Conservation (phyloP, 2,329 filamentous ascomycete species). For the Trichoderma brevicompactum region DNA sequence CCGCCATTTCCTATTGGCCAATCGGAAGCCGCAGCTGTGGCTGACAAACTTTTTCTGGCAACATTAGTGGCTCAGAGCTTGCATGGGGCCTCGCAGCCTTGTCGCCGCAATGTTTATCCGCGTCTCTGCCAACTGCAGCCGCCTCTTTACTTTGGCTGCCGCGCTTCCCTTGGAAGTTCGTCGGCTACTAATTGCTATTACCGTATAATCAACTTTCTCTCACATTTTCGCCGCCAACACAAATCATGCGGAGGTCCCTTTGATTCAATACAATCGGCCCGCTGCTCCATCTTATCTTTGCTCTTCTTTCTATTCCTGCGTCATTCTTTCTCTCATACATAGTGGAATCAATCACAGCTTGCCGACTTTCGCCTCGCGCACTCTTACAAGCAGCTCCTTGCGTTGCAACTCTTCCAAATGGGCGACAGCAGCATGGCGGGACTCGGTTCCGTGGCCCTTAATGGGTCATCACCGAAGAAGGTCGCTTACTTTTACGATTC, state of each 20-base stretch:
- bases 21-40: neutral
- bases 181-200: conserved; percentile 22
- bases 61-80: neutral
- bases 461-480: conserved; percentile 66
- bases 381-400: conserved; percentile 23
- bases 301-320: neutral
- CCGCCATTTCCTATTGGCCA: neutral
- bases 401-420: conserved; percentile 38
- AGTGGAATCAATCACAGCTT: neutral
- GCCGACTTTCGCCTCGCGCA: conserved; percentile 6
- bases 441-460: conserved; percentile 53
- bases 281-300: neutral
- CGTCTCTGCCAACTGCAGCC: conserved; percentile 16
- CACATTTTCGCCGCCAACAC: conserved; percentile 27
- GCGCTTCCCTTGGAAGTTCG: conserved; percentile 31
- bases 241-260: conserved; percentile 35
- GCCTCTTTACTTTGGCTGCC: conserved; percentile 28
- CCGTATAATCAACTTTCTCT: conserved; percentile 28
- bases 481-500: conserved; percentile 99
- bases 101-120: conserved; percentile 40
- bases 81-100: conserved; percentile 29
- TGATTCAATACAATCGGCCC: conserved; percentile 29
- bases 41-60: neutral
- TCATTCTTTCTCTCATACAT: neutral
- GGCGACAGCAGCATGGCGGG: conserved; percentile 45